Evolutionary conservation across 306 rosid genomes (phyloP), one percentile per base, ranked within the genome.

Genomic region (Cyclanthera cordifolia): DNA sequence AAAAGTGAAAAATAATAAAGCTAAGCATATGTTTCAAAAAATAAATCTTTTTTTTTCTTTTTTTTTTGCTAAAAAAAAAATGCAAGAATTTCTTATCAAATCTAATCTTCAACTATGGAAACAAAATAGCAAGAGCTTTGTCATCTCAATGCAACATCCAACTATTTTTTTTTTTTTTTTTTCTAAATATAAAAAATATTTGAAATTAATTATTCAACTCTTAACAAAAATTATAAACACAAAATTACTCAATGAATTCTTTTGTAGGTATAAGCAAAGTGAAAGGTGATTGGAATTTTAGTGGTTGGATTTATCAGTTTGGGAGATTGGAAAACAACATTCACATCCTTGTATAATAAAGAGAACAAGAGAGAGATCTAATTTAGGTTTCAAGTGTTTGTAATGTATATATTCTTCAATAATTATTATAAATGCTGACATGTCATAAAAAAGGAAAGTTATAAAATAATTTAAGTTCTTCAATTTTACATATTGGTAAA

Each of bases 281-380:
- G 69, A 46, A 24, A 46, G 13, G 11, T n/a, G 0, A 47, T 45
- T 14, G 54, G 9, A 24, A 23, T 8, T 66, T 66, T 66, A 45
- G 39, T 66, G 55, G 71, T 66, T 66, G 71, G 71, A 66, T 7
- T 8, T 66, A 66, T 66, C 41, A 66, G 41, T 16, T 66, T 66
- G 71, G 71, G 71, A 66, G 71, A 0, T 23, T 37, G 39, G 71
- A 66, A 46, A 66, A 66, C 54, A 66, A 66, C 71, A 66, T 46
- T 1, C 53, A 66, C 15, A 66, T 43, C 48, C 48, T 14, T 5
- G 46, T 65, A 24, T 65, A 65, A 45, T 21, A 64, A 15, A 64
- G 52, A 64, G 70, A 64, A 64, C 34, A 45, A 23, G 39, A 45
- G 25, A 60, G 70, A 69, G 73, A 49, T 69, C 28, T 52, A 69